Evolutionary conservation across 2,329 filamentous ascomycete species (phyloP), one percentile per base, ranked within the genome.

Genomic region (Gyromitra esculenta): DNA sequence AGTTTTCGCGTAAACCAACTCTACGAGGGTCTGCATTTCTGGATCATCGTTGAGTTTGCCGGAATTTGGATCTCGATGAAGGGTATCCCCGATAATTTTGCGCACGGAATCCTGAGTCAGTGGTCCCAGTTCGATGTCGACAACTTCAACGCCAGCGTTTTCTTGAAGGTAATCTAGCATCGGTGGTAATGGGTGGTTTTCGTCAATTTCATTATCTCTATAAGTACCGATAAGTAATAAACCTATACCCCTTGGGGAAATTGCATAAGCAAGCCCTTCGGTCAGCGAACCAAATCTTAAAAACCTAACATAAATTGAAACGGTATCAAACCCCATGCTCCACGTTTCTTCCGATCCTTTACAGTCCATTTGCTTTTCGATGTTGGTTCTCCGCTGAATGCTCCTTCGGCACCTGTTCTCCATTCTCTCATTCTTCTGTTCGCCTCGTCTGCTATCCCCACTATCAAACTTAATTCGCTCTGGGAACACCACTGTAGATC

Each of bases 401-500:
- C 54, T 13, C 57, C 63, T 39, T 52, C 18, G 21, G 57, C 52
- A 15, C 69, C 70, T 9, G 64, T 35, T 45, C 75, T 77, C 70
- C 80, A 80, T 66, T 80, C 79, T 25, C 79, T 77, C 63, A 78
- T 77, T 37, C 75, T 76, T 18, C 79, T 73, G 50, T 79, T 79
- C 18, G 79, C 78, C 62, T 81, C 79, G 13, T 79, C 77, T 5
- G 78, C 79, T 54, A 81, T 79, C 52, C 78, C 81, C 39, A 79
- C 73, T 43, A 81, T 80, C 18, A 81, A 63, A 65, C 79, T 81
- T 45, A 81, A 72, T 65, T 81, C 80, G 37, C 60, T 76, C 43
- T 79, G 78, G 18, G 79, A 80, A 50, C 80, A 81, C 80, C 80
- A 81, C 25, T 81, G 80, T 57, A 81, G 67, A 68, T 81, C 80